Percentiles rank a stretch among this genome's conserved stretches.
These are phyloP conservation scores for Suhomyces anneliseae DNA, from an alignment of 1,139 yeast genomes.

Conservation along the genomic window DNA sequence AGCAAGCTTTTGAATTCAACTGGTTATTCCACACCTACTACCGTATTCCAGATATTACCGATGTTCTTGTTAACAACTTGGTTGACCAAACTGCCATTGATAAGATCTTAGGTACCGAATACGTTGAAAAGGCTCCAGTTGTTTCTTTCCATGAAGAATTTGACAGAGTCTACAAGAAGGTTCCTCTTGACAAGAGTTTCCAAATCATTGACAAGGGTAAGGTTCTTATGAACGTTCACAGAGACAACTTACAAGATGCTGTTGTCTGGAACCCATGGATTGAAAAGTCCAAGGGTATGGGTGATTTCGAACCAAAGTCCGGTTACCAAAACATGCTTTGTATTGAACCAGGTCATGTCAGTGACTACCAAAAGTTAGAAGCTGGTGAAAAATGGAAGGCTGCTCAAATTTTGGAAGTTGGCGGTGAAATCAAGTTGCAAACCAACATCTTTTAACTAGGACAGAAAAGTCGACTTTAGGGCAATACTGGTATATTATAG, in stretches of 20 bases:
- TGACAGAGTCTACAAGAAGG: conserved; percentile 76
- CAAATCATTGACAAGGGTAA: conserved; percentile 70
- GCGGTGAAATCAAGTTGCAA: conserved; percentile 48
- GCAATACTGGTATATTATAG: no score
- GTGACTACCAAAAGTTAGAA: conserved; percentile 57
- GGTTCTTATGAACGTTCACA: conserved; percentile 63
- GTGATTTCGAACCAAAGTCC: conserved; percentile 80
- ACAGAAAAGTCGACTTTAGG: neutral
- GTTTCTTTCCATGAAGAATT: conserved; percentile 75
- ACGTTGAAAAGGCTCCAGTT: conserved; percentile 70
- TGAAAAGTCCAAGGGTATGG: conserved; percentile 74
- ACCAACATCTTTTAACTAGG: conserved; percentile 35
- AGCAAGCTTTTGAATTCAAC: conserved; percentile 72
- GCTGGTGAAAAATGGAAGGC: conserved; percentile 72
- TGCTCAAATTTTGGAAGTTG: conserved; percentile 35
- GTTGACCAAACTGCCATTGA: conserved; percentile 71
- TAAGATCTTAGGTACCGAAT: conserved; percentile 63
- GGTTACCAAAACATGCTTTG: conserved; percentile 90
- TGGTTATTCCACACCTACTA: conserved; percentile 96
- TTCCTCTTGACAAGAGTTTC: conserved; percentile 53
- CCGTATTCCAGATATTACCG: conserved; percentile 71
- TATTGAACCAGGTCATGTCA: conserved; percentile 89
- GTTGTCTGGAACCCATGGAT: conserved; percentile 99
- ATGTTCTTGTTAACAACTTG: conserved; percentile 73
- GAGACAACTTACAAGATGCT: conserved; percentile 74